Evolutionary conservation across 768 basidiomycete species (phyloP).

Genomic region (Pholiota molesta): DNA sequence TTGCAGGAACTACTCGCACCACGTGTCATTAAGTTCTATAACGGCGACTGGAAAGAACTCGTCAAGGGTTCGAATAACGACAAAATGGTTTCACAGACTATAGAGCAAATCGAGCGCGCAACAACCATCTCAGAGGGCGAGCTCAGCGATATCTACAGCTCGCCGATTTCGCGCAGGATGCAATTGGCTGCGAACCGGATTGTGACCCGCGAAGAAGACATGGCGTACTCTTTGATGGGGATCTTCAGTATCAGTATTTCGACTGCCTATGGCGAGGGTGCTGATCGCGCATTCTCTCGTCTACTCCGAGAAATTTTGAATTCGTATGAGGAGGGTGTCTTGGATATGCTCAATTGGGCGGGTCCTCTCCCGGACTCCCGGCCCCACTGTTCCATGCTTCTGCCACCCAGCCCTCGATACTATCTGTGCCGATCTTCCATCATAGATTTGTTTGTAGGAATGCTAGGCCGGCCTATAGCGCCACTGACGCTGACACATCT

Average conservation of each 20-base stretch:
- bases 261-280: conserved; percentile 3
- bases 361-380: background rate
- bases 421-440: background rate
- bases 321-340: background rate
- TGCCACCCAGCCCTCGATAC: background rate
- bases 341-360: background rate
- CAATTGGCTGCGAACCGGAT: background rate
- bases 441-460: background rate
- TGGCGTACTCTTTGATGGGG: conserved; percentile 3
- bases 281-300: conserved; percentile 1
- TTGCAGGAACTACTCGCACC: conserved; percentile 1
- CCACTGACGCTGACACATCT: background rate
- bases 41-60: background rate
- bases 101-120: background rate
- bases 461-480: background rate
- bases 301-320: conserved; percentile 1
- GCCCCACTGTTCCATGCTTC: too few species aligned
- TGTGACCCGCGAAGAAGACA: conserved; percentile 2
- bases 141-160: background rate
- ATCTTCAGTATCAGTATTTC: background rate
- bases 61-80: background rate
- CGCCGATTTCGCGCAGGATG: conserved; percentile 2
- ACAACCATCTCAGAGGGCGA: background rate
- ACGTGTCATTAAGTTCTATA: background rate
- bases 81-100: background rate